phyloP scores from a whole-genome alignment of 106 monocot genomes.

The Dactylorhiza incarnata region DNA sequence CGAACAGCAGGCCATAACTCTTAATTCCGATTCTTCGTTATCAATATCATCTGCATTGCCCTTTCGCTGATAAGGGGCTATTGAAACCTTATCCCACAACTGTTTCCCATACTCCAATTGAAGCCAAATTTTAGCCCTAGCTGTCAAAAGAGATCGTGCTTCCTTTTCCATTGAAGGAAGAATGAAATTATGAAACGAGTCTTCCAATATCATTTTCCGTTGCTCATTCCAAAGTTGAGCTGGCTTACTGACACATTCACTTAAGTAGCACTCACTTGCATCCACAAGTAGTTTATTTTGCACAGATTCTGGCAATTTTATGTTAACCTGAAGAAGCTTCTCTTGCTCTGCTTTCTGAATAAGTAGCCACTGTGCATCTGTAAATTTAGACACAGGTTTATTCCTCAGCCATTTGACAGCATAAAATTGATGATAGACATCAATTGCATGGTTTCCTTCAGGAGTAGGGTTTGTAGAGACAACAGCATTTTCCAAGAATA shows the following conservation, averaged over 20 bases:
- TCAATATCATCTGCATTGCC: constrained; percentile 35
- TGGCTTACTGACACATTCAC: constrained; percentile 71
- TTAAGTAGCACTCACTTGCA: constrained; percentile 67
- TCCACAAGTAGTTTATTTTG: constrained; percentile 56
- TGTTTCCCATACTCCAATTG: constrained; percentile 77
- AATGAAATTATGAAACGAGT: constrained; percentile 59
- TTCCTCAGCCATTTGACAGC: constrained; percentile 72
- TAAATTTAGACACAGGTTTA: constrained; percentile 74
- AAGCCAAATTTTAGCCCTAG: constrained; percentile 76
- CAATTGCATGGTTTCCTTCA: constrained; percentile 74
- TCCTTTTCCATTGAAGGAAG: constrained; percentile 97
- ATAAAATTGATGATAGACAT: constrained; percentile 66
- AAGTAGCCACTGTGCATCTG: constrained; percentile 77
- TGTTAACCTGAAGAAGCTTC: constrained; percentile 78
- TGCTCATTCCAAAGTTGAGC: constrained; percentile 94
- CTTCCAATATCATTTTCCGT: constrained; percentile 69
- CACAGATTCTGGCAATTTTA: constrained; percentile 57
- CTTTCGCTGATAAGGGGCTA: constrained; percentile 68
- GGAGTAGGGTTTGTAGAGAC: constrained; percentile 82
- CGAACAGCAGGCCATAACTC: constrained; percentile 94
- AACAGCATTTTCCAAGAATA: constrained; percentile 74
- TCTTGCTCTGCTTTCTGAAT: constrained; percentile 98
- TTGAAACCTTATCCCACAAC: constrained; percentile 82
- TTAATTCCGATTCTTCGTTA: constrained; percentile 44
- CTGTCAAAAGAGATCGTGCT: constrained; percentile 58